These are phyloP conservation scores for Flaveria brownii DNA, from an alignment of 129 eudicot genomes.

Conservation along the genomic window DNA sequence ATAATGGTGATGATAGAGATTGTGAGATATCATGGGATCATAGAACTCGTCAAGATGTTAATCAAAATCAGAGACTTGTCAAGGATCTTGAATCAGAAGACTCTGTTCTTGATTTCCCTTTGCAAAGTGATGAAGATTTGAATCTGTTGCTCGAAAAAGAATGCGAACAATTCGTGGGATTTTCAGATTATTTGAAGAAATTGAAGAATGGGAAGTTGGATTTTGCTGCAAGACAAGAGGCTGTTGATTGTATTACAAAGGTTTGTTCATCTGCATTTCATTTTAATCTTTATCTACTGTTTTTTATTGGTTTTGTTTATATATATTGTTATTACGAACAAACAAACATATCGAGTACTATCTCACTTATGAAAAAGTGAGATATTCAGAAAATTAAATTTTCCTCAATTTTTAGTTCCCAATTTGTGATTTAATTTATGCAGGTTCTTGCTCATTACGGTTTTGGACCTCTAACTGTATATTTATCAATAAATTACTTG, in stretches of 20 bases:
- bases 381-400: too few species aligned
- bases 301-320: too few species aligned
- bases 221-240: conserved; percentile 54
- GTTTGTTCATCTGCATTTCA: conserved; percentile 29
- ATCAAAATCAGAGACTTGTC: conserved; percentile 35
- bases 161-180: conserved; percentile 51
- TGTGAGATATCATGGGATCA: neutral
- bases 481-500: conserved; percentile 59
- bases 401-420: too few species aligned
- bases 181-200: conserved; percentile 48
- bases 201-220: conserved; percentile 58
- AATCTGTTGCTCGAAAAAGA: conserved; percentile 51
- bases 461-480: conserved; percentile 58
- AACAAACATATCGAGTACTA: too few species aligned
- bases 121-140: conserved; percentile 51
- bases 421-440: neutral
- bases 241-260: conserved; percentile 71
- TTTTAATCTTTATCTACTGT: too few species aligned
- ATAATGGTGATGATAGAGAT: conserved; percentile 25
- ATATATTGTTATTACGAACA: too few species aligned
- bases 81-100: conserved; percentile 30
- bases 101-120: conserved; percentile 35
- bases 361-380: too few species aligned
- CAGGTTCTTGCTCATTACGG: conserved; percentile 64
- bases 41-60: conserved; percentile 3